Evolutionary conservation across 805 yeast genomes (phyloP), one percentile per base, ranked within the genome.

Genomic region (Ogataea minuta): DNA sequence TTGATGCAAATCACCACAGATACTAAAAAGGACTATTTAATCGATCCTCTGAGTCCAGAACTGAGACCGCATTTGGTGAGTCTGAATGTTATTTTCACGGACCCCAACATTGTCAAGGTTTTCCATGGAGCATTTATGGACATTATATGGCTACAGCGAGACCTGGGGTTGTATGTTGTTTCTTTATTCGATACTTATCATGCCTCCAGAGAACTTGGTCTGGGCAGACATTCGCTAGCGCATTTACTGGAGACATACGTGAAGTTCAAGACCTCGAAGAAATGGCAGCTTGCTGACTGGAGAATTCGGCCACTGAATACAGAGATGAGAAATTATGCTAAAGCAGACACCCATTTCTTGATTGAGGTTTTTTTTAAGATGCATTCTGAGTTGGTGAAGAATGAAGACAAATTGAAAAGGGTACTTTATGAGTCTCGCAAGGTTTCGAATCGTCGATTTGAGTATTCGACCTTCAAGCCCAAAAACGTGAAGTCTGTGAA

Each of bases 61-160:
- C 70, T 93, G 24, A 68, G 96, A 41, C 86, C 84, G 27, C 85
- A 86, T 44, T 66, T 93, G 34, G 66, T 72, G 33, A 62, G 62
- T 1, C 65, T 93, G 40, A 93, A 93, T 63, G 69, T 66, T 30
- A 76, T 91, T 1, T 88, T 91, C 48, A 74, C 97, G 2, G 69
- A 93, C 61, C 97, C 98, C 0, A 50, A 64, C 4, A 80, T 91
- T 23, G 68, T 87, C 20, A 93, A 93, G 57, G 95, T 93, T 1
- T 79, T 93, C 49, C 99, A 93, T 60, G 99, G 99, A 45, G 96
- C 99, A 0, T 81, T 78, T 51, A 89, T 88, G 95, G 99, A 93
- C 68, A 84, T 93, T 4, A 81, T 88, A 31, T 93, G 99, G 99
- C 68, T 93, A 24, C 99, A 93, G 66, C 72, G 98, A 48, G 99